These are phyloP conservation scores for Afroboletus lepidellus DNA, from an alignment of 1,284 basidiomycete genomes.

Conservation along the genomic window DNA sequence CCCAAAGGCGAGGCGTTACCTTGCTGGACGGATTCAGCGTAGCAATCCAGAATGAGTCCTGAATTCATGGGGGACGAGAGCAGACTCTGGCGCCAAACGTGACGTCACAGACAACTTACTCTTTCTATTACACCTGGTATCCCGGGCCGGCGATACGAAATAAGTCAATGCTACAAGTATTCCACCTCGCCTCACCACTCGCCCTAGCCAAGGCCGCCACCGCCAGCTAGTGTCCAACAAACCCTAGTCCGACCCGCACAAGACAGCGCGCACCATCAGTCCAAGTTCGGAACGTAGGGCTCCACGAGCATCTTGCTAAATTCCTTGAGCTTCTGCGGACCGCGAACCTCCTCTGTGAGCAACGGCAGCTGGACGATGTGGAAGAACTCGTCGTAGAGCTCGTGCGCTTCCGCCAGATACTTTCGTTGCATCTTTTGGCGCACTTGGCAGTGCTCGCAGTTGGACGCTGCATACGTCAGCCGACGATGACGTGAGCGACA, in stretches of 20 bases:
- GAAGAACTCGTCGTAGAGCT: slow-evolving; percentile 96
- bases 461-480: slow-evolving; percentile 56
- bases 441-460: slow-evolving; percentile 94
- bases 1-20: too few relatives aligned
- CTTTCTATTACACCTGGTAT: slow-evolving; percentile 19
- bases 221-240: not conserved
- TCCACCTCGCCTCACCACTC: not conserved
- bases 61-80: too few relatives aligned
- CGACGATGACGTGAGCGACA: not conserved
- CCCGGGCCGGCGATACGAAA: slow-evolving; percentile 5
- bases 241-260: not conserved
- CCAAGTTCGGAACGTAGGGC: slow-evolving; percentile 45
- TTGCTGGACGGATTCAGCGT: too few relatives aligned
- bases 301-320: slow-evolving; percentile 86
- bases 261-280: slow-evolving; percentile 14
- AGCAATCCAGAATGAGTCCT: too few relatives aligned
- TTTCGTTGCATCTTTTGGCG: slow-evolving; percentile 98
- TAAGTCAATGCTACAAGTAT: slow-evolving; percentile 11
- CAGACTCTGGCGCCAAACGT: too few relatives aligned
- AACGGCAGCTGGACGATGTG: slow-evolving; percentile 92
- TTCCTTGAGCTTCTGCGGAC: slow-evolving; percentile 87
- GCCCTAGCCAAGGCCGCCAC: not conserved
- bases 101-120: too few relatives aligned
- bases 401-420: slow-evolving; percentile 91
- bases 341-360: slow-evolving; percentile 95